Evolutionary conservation across 2,329 filamentous ascomycete species (phyloP).

Genomic region (Septoria petroselini): DNA sequence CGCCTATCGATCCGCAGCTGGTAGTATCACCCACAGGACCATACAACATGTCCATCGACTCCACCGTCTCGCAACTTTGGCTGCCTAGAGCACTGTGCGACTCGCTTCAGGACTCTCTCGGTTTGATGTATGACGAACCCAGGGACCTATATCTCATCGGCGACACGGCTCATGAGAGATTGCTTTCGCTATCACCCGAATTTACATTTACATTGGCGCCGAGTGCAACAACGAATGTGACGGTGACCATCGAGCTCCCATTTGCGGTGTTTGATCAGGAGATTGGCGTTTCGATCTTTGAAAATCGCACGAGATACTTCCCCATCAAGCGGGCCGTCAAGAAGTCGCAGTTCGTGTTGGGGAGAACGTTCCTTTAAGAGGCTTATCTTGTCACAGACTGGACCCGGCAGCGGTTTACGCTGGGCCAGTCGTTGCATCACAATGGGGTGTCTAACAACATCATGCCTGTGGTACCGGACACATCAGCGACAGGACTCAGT

Average conservation of each 20-base stretch:
- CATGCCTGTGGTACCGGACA: constrained; percentile 5
- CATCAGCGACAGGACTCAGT: not conserved
- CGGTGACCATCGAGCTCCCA: constrained; percentile 30
- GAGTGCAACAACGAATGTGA: constrained; percentile 8
- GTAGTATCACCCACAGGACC: constrained; percentile 7
- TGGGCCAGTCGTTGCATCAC: constrained; percentile 15
- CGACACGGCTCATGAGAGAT: constrained; percentile 37
- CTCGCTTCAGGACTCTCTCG: constrained; percentile 41
- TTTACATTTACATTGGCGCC: constrained; percentile 38
- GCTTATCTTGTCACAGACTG: constrained; percentile 29
- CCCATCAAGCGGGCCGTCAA: constrained; percentile 31
- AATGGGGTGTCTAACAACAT: constrained; percentile 13
- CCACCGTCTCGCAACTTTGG: constrained; percentile 43
- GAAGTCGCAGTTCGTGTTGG: constrained; percentile 30
- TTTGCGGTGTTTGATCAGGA: constrained; percentile 36
- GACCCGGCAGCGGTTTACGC: constrained; percentile 20
- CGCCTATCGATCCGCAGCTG: constrained; percentile 11
- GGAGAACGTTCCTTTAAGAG: constrained; percentile 34
- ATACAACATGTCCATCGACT: constrained; percentile 35
- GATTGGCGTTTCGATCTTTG: constrained; percentile 21
- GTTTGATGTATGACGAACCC: constrained; percentile 39
- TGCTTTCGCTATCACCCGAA: constrained; percentile 36
- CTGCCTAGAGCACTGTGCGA: constrained; percentile 40
- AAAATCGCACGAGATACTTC: constrained; percentile 25
- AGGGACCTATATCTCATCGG: constrained; percentile 43